phyloP scores from a whole-genome alignment of 805 yeast species.

The Candida tammaniensis region DNA sequence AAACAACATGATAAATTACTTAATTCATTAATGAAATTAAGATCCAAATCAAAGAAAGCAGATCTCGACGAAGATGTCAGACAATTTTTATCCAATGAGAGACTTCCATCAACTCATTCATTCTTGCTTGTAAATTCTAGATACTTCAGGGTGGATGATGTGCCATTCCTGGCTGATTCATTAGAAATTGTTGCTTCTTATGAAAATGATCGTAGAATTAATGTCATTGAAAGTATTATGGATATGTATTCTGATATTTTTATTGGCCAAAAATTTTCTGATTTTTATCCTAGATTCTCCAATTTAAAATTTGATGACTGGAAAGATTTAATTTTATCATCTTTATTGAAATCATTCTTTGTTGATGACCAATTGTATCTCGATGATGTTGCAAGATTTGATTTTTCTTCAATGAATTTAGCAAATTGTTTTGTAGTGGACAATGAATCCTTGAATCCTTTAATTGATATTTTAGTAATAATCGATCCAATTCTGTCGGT shows the following conservation, averaged over 20 bases:
- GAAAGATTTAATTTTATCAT: conserved; percentile 46
- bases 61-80: conserved; percentile 5
- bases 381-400: conserved; percentile 45
- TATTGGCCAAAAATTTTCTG: conserved; percentile 15
- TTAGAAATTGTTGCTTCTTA: conserved; percentile 40
- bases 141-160: conserved; percentile 31
- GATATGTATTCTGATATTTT: conserved; percentile 25
- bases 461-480: conserved; percentile 55
- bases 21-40: neutral
- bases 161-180: conserved; percentile 19
- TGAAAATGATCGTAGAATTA: conserved; percentile 48
- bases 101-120: conserved; percentile 30
- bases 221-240: conserved; percentile 25
- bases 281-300: conserved; percentile 9
- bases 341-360: conserved; percentile 44
- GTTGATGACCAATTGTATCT: conserved; percentile 39
- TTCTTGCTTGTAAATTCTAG: conserved; percentile 57
- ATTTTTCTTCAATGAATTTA: conserved; percentile 33
- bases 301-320: conserved; percentile 28
- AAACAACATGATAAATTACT: neutral
- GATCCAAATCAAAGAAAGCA: neutral
- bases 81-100: conserved; percentile 25
- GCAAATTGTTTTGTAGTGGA: conserved; percentile 26
- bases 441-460: conserved; percentile 22
- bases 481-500: conserved; percentile 71